Percentiles rank a stretch among this genome's conserved stretches.
phyloP scores from a whole-genome alignment of 1,284 basidiomycete genomes.

The Malassezia pachydermatis region DNA sequence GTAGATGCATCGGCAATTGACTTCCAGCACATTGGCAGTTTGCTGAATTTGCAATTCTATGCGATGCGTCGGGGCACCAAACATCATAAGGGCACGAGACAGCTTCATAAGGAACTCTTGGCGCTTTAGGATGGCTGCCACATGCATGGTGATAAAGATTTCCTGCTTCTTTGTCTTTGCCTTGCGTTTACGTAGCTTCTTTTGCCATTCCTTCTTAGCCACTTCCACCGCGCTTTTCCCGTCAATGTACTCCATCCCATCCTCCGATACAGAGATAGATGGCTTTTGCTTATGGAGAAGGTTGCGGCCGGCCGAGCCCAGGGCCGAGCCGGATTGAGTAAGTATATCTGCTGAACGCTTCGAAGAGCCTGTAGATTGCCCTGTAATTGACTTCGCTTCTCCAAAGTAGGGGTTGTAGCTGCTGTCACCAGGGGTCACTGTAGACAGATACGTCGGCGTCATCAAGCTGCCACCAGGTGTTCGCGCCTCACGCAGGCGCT shows the following conservation, averaged over 20 bases:
- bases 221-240: constrained; percentile 12
- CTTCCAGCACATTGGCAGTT: constrained; percentile 72
- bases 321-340: not conserved
- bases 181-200: constrained; percentile 40
- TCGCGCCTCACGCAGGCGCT: constrained; percentile 3
- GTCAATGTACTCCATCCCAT: constrained; percentile 33
- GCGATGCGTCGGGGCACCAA: constrained; percentile 78
- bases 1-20: constrained; percentile 73
- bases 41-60: constrained; percentile 76
- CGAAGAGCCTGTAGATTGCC: not conserved
- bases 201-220: constrained; percentile 38
- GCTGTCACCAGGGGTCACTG: not conserved
- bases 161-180: constrained; percentile 43
- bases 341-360: not conserved
- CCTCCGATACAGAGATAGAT: constrained; percentile 4
- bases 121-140: constrained; percentile 71
- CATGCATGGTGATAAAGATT: constrained; percentile 66
- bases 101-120: constrained; percentile 86
- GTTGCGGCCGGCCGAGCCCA: not conserved
- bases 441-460: not conserved
- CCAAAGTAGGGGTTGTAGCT: constrained; percentile 13
- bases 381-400: not conserved
- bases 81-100: constrained; percentile 85
- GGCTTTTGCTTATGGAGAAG: not conserved
- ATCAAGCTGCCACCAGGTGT: constrained; percentile 1